Evolutionary conservation across 176 grass and related monocot species (phyloP), one percentile per base, ranked within the genome.

Genomic region (Chrysopogon serrulatus): DNA sequence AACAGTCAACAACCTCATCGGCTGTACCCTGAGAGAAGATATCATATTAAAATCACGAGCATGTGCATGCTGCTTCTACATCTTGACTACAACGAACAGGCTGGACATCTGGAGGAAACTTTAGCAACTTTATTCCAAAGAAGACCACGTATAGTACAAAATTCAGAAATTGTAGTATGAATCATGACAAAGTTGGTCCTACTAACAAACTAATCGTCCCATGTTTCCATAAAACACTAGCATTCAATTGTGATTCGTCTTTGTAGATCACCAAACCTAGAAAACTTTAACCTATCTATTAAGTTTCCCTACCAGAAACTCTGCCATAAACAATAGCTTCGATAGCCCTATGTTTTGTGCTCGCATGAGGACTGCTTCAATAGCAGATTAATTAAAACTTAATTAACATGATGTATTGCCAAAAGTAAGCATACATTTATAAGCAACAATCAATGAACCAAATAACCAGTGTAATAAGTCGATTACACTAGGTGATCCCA

Each of bases 1-100:
- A 90, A 37, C 93, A 96, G 78, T 99, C 91, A 5, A 99, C 96
- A 30, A 99, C 96, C 17, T 99, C 96, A 73, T 99, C 96, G 44
- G 93, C 86, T 82, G 88, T 92, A 39, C 96, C 96, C 96, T 99
- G 68, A 85, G 66, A 84, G 23, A 88, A 79, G 34, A 49, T 63
- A 83, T 51, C 23, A 30, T 42, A 65, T 74, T 81, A 74, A 39
- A 30, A 64, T 19, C 60, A 77, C 4, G 10, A 65, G 30, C 39
- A 83, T 63, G 36, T 24, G 71, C 27, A 39, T n/a, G 53, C 19
- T 74, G 68, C 11, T 66, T 45, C 13, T 47, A 9, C 36, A 79
- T 47, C 44, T 73, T 83, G 44, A 65, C 37, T 70, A 36, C 5
- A 78, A 79, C 63, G 26, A 63, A 56, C 36, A 80, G 33, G 27